phyloP scores from a whole-genome alignment of 2,329 filamentous ascomycete species.

The Fusarium concolor region DNA sequence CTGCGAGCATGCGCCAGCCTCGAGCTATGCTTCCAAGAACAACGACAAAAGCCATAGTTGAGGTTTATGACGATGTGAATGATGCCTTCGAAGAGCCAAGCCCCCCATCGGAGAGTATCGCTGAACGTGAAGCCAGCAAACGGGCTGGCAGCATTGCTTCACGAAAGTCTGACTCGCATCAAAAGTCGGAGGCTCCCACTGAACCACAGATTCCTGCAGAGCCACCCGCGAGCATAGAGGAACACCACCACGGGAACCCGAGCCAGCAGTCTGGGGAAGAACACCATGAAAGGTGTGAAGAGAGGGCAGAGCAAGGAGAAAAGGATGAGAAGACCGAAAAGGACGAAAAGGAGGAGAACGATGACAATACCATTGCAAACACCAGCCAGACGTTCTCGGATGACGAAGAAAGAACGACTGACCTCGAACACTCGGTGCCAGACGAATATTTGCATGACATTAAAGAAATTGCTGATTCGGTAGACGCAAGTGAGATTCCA shows the following conservation, averaged over 20 bases:
- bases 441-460: conserved; percentile 76
- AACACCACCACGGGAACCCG: conserved; percentile 40
- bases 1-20: conserved; percentile 78
- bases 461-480: conserved; percentile 70
- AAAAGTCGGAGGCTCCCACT: conserved; percentile 30
- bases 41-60: conserved; percentile 93
- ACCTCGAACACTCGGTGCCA: conserved; percentile 75
- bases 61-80: conserved; percentile 93
- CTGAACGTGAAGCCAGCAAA: conserved; percentile 50
- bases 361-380: conserved; percentile 46
- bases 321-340: conserved; percentile 45
- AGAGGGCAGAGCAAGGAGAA: conserved; percentile 32
- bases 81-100: conserved; percentile 89
- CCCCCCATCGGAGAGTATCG: conserved; percentile 58
- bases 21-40: conserved; percentile 86
- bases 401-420: conserved; percentile 75
- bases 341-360: conserved; percentile 45
- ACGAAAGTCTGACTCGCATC: conserved; percentile 46
- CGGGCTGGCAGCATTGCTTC: conserved; percentile 40
- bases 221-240: conserved; percentile 37
- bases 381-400: conserved; percentile 71
- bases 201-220: conserved; percentile 45
- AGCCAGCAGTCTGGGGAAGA: conserved; percentile 47
- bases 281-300: conserved; percentile 34
- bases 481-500: conserved; percentile 71